A percentile compares a stretch with the other conserved stretches of the same genome.
Evolutionary conservation across 495 filamentous ascomycete species (phyloP).

Genomic region (Sporormia fimetaria): DNA sequence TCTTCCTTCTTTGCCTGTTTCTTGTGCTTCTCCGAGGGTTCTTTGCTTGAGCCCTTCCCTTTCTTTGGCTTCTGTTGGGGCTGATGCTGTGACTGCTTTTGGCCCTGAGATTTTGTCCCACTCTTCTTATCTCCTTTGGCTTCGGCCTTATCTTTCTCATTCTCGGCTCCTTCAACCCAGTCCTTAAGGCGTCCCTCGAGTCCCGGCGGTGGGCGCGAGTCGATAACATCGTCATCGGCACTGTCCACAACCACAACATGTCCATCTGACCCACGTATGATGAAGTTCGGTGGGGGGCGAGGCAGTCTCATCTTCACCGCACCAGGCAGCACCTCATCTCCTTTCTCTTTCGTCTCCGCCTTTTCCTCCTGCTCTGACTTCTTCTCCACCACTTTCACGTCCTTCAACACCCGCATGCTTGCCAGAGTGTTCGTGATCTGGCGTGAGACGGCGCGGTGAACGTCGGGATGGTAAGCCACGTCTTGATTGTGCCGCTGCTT

Average conservation of each 20-base stretch:
- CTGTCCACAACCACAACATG: slow-evolving; percentile 3
- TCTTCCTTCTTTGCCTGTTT: too few species aligned
- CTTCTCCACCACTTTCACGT: not conserved
- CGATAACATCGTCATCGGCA: not conserved
- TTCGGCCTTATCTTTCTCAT: too few species aligned
- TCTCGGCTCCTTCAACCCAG: too few species aligned
- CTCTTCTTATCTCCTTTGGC: too few species aligned
- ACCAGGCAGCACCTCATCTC: too few species aligned
- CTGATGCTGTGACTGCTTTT: too few species aligned
- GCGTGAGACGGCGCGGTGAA: not conserved
- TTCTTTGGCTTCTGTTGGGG: too few species aligned
- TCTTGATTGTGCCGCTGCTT: not conserved
- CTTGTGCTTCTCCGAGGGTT: too few species aligned
- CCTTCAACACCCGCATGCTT: not conserved
- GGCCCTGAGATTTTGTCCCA: too few species aligned
- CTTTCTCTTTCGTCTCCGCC: not conserved
- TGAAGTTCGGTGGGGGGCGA: not conserved
- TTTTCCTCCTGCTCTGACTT: not conserved
- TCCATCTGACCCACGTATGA: slow-evolving; percentile 6
- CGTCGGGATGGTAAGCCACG: not conserved
- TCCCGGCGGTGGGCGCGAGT: not conserved
- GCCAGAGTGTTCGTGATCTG: not conserved
- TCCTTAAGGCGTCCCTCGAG: too few species aligned
- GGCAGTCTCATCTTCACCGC: not conserved
- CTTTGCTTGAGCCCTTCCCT: too few species aligned